Evolutionary conservation across 257 asterid species (phyloP).

Genomic region (Solanum raphanifolium): DNA sequence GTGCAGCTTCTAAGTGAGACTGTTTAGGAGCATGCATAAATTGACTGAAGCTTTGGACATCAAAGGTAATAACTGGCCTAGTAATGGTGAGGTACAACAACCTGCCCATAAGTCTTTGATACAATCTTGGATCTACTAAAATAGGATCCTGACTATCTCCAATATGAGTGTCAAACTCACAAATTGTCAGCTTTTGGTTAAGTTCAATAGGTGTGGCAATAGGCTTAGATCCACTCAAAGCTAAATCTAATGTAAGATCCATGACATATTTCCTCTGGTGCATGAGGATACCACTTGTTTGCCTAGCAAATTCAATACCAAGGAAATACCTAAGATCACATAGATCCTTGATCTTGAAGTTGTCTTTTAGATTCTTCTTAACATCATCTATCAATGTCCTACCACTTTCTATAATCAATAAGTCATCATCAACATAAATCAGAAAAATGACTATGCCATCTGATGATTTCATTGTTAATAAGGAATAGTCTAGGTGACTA

Average conservation of each 20-base stretch:
- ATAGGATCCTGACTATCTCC: background rate
- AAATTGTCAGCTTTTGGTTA: background rate
- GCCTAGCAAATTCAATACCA: background rate
- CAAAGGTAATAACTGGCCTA: background rate
- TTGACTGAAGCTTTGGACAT: background rate
- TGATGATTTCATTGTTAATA: background rate
- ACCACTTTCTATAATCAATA: background rate
- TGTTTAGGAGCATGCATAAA: background rate
- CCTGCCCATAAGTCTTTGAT: background rate
- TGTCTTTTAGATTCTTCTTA: background rate
- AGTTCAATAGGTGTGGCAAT: background rate
- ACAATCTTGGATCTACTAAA: background rate
- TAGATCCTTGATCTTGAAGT: background rate
- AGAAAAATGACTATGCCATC: background rate
- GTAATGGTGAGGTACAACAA: background rate
- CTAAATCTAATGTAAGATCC: background rate
- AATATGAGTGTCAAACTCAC: background rate
- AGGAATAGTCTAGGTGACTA: background rate
- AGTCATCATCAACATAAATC: background rate
- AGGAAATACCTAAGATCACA: background rate
- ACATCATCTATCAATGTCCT: background rate
- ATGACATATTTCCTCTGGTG: background rate
- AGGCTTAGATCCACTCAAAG: background rate
- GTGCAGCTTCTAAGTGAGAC: background rate
- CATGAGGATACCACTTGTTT: background rate